Conservation (phyloP, 768 basidiomycete genomes). For the Dioszegia hungarica region DNA sequence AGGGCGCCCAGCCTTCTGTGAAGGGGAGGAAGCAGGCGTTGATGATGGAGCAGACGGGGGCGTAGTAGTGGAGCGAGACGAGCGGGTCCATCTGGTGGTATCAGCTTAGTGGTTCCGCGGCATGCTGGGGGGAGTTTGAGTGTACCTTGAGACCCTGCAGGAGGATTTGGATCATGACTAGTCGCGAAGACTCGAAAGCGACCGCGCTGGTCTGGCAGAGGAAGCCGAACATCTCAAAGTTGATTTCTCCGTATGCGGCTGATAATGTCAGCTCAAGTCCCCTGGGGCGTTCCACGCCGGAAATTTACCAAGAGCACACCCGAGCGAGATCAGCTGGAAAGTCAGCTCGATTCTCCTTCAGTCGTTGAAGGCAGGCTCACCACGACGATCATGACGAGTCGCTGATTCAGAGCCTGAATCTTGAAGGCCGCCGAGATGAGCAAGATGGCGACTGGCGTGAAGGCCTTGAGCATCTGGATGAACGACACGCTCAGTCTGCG, state of each 20-base stretch:
- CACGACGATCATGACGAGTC: conserved; percentile 31
- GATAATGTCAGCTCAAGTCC: conserved; percentile 41
- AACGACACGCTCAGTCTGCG: conserved; percentile 58
- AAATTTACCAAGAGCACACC: conserved; percentile 53
- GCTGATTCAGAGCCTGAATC: conserved; percentile 31
- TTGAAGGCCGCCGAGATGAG: conserved; percentile 39
- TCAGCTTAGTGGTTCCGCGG: neutral
- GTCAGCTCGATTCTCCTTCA: conserved; percentile 2
- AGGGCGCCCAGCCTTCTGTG: conserved; percentile 84
- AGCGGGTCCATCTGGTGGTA: conserved; percentile 75
- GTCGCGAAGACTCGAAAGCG: conserved; percentile 54
- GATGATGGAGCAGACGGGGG: conserved; percentile 83
- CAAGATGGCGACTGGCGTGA: conserved; percentile 51
- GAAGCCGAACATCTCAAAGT: conserved; percentile 83
- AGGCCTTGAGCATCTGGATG: conserved; percentile 69
- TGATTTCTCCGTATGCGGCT: conserved; percentile 81
- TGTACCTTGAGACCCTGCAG: conserved; percentile 74
- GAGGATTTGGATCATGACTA: conserved; percentile 93
- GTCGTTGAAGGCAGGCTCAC: conserved; percentile 4
- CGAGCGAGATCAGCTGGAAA: conserved; percentile 69
- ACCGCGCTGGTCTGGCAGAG: conserved; percentile 81
- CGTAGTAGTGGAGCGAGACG: conserved; percentile 91
- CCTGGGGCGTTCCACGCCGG: neutral
- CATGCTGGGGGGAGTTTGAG: neutral
- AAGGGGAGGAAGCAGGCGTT: conserved; percentile 82